Percentiles rank a stretch among this genome's conserved stretches.
These are phyloP conservation scores for Tulasnella sp. DNA, from an alignment of 768 basidiomycete species.

Conservation along the genomic window DNA sequence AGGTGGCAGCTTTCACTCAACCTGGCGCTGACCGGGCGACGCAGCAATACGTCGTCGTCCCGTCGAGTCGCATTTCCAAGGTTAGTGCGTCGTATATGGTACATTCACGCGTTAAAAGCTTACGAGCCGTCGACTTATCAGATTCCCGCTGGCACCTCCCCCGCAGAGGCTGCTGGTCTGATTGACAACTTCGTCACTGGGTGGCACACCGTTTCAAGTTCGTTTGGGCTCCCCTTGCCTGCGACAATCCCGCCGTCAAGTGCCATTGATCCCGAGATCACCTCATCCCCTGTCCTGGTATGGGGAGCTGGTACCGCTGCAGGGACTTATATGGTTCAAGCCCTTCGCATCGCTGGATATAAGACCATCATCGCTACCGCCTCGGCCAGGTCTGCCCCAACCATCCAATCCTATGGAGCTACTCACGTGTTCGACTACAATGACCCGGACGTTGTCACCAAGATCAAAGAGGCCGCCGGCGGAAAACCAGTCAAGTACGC, in stretches of 20 bases:
- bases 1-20: constrained; percentile 44
- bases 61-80: constrained; percentile 46
- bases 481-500: constrained; percentile 44
- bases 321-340: constrained; percentile 48
- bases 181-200: constrained; percentile 53
- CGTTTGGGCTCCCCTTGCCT: constrained; percentile 46
- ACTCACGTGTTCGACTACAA: constrained; percentile 50
- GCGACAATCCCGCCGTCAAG: constrained; percentile 43
- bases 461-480: constrained; percentile 46
- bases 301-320: constrained; percentile 53
- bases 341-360: constrained; percentile 51
- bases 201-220: constrained; percentile 50
- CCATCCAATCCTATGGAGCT: constrained; percentile 50
- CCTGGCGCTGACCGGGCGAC: constrained; percentile 43
- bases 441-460: constrained; percentile 45
- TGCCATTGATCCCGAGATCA: constrained; percentile 41
- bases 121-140: constrained; percentile 36
- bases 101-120: constrained; percentile 5
- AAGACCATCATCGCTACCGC: constrained; percentile 52
- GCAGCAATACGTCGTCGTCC: constrained; percentile 48
- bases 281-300: constrained; percentile 48
- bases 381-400: constrained; percentile 48
- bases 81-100: constrained; percentile 39
- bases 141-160: constrained; percentile 50
- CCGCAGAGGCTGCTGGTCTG: constrained; percentile 49